Conservation (phyloP, 768 basidiomycete species). For the Sporobolomyces roseus region DNA sequence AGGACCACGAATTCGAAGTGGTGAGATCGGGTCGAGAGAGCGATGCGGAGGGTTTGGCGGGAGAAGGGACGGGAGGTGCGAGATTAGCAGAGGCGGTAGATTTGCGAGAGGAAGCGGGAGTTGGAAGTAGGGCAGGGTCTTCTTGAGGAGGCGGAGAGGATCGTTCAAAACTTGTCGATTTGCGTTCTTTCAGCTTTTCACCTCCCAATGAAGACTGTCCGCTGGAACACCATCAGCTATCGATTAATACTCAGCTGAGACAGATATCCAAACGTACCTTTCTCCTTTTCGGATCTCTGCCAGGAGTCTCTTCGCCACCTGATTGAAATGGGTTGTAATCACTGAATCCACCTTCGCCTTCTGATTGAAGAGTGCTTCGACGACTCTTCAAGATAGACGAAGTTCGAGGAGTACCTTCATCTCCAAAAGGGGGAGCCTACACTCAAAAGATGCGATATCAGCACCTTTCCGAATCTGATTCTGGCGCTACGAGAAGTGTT, state of each 20-base stretch:
- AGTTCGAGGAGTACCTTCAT: constrained; percentile 3
- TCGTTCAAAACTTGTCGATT: background rate
- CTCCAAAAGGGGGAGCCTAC: background rate
- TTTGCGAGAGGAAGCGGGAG: too few species aligned
- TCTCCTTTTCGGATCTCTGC: constrained; percentile 18
- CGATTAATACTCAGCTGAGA: too few species aligned
- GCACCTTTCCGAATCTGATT: background rate
- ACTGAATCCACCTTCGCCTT: constrained; percentile 25
- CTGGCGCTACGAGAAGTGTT: too few species aligned
- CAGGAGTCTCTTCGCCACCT: constrained; percentile 34
- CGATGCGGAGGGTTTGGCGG: background rate
- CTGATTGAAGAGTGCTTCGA: constrained; percentile 14
- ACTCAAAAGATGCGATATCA: too few species aligned
- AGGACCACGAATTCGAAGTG: constrained; percentile 11
- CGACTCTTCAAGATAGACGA: constrained; percentile 10
- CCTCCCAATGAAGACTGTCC: constrained; percentile 34
- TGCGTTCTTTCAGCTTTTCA: background rate
- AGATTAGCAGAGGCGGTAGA: background rate
- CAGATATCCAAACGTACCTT: constrained; percentile 17
- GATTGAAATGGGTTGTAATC: constrained; percentile 42
- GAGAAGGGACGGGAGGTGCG: background rate
- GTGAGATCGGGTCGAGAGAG: constrained; percentile 4
- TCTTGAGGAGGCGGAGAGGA: too few species aligned
- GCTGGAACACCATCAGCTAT: too few species aligned
- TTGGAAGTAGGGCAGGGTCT: background rate